These are phyloP conservation scores for Lactarius indigo DNA, from an alignment of 768 basidiomycete genomes.

Conservation along the genomic window DNA sequence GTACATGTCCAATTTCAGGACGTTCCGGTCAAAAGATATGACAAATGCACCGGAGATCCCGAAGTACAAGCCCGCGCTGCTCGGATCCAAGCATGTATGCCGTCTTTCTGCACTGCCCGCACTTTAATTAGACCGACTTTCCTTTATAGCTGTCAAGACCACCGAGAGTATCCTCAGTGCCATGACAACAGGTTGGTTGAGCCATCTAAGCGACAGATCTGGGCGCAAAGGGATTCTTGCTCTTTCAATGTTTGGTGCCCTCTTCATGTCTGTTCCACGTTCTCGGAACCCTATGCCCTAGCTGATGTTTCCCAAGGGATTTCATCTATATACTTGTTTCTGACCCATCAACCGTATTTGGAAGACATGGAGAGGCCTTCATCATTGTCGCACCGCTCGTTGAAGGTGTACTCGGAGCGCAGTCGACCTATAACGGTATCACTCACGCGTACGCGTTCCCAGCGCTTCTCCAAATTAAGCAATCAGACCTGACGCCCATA, in stretches of 20 bases:
- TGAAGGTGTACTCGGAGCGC: slow-evolving; percentile 26
- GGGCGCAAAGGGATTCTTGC: slow-evolving; percentile 25
- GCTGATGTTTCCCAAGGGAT: slow-evolving; percentile 19
- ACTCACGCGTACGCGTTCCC: slow-evolving; percentile 22
- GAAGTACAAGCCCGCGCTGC: slow-evolving; percentile 26
- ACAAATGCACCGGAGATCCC: slow-evolving; percentile 23
- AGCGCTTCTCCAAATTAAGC: background rate
- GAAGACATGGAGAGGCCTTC: slow-evolving; percentile 23
- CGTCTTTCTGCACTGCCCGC: background rate
- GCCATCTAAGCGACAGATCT: slow-evolving; percentile 23
- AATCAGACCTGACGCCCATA: background rate
- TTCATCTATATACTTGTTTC: slow-evolving; percentile 27
- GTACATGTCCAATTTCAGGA: slow-evolving; percentile 15
- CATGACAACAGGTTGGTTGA: slow-evolving; percentile 26
- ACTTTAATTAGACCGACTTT: background rate
- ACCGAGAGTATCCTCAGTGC: slow-evolving; percentile 27
- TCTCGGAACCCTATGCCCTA: background rate
- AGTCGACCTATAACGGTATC: slow-evolving; percentile 27
- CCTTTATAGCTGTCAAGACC: slow-evolving; percentile 23
- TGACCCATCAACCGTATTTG: slow-evolving; percentile 15
- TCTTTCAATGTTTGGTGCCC: slow-evolving; percentile 26
- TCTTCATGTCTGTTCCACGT: slow-evolving; percentile 23
- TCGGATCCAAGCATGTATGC: slow-evolving; percentile 27
- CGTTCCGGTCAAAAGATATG: slow-evolving; percentile 4
- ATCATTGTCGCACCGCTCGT: slow-evolving; percentile 26